Evolutionary conservation across 202 grass and related monocot genomes (phyloP).

Genomic region (Eragrostis tef): DNA sequence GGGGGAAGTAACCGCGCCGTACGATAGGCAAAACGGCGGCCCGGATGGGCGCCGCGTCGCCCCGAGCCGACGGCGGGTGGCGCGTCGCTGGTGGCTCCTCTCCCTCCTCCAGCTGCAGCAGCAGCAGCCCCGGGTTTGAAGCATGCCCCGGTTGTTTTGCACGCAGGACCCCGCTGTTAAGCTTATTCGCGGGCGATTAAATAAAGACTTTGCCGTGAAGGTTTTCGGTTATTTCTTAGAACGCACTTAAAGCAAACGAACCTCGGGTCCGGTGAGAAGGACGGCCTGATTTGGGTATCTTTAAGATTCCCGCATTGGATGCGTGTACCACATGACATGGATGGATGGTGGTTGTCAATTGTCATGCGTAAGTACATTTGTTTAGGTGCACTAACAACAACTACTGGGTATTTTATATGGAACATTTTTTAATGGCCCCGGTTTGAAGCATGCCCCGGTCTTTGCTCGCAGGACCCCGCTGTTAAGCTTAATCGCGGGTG

Average conservation of each 20-base stretch:
- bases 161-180: background rate
- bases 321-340: conserved; percentile 43
- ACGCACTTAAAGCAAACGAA: conserved; percentile 52
- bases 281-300: conserved; percentile 33
- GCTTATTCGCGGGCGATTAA: background rate
- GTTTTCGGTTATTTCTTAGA: conserved; percentile 62
- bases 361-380: background rate
- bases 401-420: background rate
- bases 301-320: conserved; percentile 41
- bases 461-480: background rate
- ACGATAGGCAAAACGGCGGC: background rate
- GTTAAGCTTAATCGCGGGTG: background rate
- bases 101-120: background rate
- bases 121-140: conserved; percentile 3
- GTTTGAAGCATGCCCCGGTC: background rate
- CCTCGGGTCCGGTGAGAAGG: conserved; percentile 36
- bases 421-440: too few relatives aligned
- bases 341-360: conserved; percentile 1
- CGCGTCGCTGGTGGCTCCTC: conserved; percentile 42
- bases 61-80: conserved; percentile 33
- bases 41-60: conserved; percentile 2
- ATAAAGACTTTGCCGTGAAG: conserved; percentile 48
- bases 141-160: background rate
- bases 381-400: background rate
- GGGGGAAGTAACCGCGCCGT: background rate